Evolutionary conservation across 2,329 filamentous ascomycete species (phyloP).

Genomic region (Botrytis squamosa): DNA sequence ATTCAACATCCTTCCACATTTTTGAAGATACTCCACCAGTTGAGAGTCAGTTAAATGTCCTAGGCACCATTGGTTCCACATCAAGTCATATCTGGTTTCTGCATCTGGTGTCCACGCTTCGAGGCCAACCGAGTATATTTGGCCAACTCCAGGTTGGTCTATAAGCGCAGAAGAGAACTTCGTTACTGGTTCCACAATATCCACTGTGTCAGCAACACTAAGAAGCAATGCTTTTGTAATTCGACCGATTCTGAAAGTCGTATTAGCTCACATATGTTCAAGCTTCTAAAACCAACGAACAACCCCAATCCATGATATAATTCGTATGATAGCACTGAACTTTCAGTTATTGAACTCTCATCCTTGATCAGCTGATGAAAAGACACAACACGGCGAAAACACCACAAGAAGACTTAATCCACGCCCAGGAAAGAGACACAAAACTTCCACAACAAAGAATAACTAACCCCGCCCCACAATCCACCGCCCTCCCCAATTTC

Average conservation of each 20-base stretch:
- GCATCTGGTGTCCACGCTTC: conserved; percentile 63
- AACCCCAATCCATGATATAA: neutral
- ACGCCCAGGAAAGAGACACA: neutral
- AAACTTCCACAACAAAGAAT: neutral
- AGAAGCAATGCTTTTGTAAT: conserved; percentile 77
- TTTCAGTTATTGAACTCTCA: neutral
- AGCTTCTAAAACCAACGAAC: neutral
- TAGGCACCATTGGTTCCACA: conserved; percentile 91
- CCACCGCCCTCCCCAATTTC: conserved; percentile 40
- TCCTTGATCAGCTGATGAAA: neutral
- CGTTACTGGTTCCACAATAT: conserved; percentile 80
- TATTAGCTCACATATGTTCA: neutral
- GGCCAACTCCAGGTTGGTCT: conserved; percentile 56
- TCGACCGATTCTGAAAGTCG: conserved; percentile 67
- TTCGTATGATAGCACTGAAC: neutral
- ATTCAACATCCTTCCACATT: conserved; percentile 56
- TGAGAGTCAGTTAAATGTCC: conserved; percentile 77
- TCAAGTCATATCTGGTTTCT: conserved; percentile 64
- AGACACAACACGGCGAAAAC: neutral
- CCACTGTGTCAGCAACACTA: conserved; percentile 66
- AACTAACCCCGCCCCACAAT: conserved; percentile 44
- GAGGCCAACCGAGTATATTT: conserved; percentile 70
- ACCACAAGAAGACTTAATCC: neutral
- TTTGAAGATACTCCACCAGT: conserved; percentile 63
- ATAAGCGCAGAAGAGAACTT: conserved; percentile 71